Evolutionary conservation across 306 rosid genomes (phyloP), one percentile per base, ranked within the genome.

Genomic region (cucumber (Cucumis sativus)): DNA sequence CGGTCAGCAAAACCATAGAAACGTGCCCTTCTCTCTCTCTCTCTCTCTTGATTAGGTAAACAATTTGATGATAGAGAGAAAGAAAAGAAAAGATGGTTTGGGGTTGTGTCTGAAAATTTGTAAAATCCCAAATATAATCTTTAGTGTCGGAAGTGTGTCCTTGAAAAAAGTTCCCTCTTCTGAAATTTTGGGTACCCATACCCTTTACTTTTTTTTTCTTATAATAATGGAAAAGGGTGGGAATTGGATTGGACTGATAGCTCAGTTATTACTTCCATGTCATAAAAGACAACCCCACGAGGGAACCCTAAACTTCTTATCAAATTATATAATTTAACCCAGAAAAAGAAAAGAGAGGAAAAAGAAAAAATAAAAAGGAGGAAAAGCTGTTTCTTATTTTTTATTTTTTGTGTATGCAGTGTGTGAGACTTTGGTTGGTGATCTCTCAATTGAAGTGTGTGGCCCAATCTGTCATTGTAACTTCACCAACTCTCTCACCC

Each of bases 231-330:
- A 7, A 30, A 41, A 35, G 14, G 7, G 13, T 4, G 49, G 20
- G 4, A 33, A 33, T 33, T 33, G 17, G 17, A 60, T 17, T 40
- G 55, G 54, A 43, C 10, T 20, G 57, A 65, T 65, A 67, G 55
- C 9, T 40, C 25, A 41, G 54, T 67, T 40, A 67, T 70, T 70
- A 68, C 23, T 47, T 45, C 47, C 8, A 70, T 70, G 45, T 49
- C 77, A 63, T 62, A 77, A 76, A 76, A 76, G 79, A 76, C 79
- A 76, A 76, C 57, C 43, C 57, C 79, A 76, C 79, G 79, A 76
- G 57, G 77, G 23, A 49, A 21, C 37, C 55, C 75, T 40, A 10
- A 39, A 6, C 41, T 45, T 41, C 52, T n/a, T 20, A 49, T 41
- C 40, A 72, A 8, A 72, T 18, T 14, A 30, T 45, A 45, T 28